Base-by-base conservation (phyloP, 768 basidiomycete species). In the Panellus pusillus region DNA sequence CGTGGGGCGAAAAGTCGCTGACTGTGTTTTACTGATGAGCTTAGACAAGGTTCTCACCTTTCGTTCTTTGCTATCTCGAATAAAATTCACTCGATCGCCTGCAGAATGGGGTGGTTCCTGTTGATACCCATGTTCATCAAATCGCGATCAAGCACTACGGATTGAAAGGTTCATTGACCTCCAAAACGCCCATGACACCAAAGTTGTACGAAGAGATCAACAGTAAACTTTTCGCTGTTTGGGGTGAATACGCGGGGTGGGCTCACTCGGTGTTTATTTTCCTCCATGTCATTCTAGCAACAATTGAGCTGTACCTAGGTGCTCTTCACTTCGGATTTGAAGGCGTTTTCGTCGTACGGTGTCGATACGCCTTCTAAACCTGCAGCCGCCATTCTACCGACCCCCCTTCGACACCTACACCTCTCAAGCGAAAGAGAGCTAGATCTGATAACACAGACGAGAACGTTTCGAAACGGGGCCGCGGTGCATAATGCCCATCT, bases 1-100 rank as follows among this genome's bases (percentile, higher is more conserved):
- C 0, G 96, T 99, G 1, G 97, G 97, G 6, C 79, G 92, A 32
- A 99, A 99, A 66, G 97, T 99, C 0, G 96, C 96, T 2, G 97
- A 99, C 65, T 99, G 97, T 63, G 74, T 97, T 27, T 70, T 97
- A 46, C 73, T 98, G 14, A 96, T 98, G 93, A 91, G 91, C 64
- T 66, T 95, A 53, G 89, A 96, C 71, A 91, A 94, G 79, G 92
- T 91, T 55, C 8, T 60, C 44, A 18, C 12, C 12, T 38, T 15
- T 31, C 31, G 32, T 18, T 54, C 8, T 36, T 43, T 50, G 45
- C 15, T 40, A 2, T 36, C 38, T 48, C 19, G 17, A 18, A 35
- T 9, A 9, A 35, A 38, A 41, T 9, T 42, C 27, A 35, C 44
- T 44, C 32, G 35, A 46, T 27, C 54, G 47, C 29, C 12, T 40